A percentile compares a stretch with the other conserved stretches of the same genome.
phyloP scores from a whole-genome alignment of 1,284 basidiomycete species.

The Cystobasidium slooffiae region DNA sequence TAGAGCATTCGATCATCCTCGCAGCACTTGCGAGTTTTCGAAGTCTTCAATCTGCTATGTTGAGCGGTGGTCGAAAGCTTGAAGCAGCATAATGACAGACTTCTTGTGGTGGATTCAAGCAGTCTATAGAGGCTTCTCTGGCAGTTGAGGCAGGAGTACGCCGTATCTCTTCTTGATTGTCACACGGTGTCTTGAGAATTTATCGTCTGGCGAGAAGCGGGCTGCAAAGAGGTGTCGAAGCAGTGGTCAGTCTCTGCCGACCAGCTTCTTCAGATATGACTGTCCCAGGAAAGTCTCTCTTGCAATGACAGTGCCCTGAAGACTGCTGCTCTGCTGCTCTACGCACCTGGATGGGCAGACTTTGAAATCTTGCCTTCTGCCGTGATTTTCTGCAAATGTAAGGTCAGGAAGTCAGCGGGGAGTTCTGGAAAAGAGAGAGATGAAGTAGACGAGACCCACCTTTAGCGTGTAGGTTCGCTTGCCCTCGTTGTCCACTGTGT shows the following conservation, averaged over 20 bases:
- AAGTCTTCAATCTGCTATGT: neutral
- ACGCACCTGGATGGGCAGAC: conserved; percentile 88
- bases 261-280: too few species aligned
- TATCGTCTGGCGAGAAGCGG: conserved; percentile 95
- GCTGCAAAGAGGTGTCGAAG: conserved; percentile 62
- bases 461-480: conserved; percentile 84
- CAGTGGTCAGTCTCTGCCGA: too few species aligned
- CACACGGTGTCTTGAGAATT: conserved; percentile 92
- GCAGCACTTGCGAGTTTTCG: conserved; percentile 9
- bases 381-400: conserved; percentile 71
- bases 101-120: neutral
- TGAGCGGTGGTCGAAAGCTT: neutral
- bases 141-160: conserved; percentile 80
- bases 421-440: neutral
- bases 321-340: neutral
- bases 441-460: conserved; percentile 60
- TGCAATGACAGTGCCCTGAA: neutral
- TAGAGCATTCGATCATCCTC: neutral
- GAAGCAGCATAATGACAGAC: neutral
- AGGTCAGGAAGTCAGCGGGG: neutral
- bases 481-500: conserved; percentile 77
- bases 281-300: too few species aligned
- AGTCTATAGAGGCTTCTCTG: conserved; percentile 75
- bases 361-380: conserved; percentile 80
- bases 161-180: conserved; percentile 84